Evolutionary conservation across 805 yeast species (phyloP).

Genomic region (Pichia insulana): DNA sequence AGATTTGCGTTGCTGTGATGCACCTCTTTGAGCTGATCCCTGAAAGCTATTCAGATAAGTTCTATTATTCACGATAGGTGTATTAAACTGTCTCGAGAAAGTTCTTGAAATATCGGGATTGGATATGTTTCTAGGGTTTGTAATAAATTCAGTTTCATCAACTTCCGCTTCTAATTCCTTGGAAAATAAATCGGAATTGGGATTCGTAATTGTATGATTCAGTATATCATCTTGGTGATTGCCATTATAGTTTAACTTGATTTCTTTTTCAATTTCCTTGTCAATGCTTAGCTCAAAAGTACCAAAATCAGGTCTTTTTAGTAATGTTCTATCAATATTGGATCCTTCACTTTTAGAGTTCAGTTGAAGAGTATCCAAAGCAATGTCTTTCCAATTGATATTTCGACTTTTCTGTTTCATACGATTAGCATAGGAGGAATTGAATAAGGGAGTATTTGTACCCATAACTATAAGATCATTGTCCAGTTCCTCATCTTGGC

Average conservation of each 20-base stretch:
- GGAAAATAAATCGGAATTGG: background rate
- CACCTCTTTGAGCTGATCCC: conserved; percentile 3
- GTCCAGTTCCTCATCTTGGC: conserved; percentile 23
- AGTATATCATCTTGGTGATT: background rate
- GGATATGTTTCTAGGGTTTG: background rate
- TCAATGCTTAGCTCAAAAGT: background rate
- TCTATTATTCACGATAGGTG: conserved; percentile 11
- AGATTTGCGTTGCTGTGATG: conserved; percentile 6
- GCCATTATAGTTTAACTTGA: background rate
- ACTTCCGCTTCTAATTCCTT: background rate
- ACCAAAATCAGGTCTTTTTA: background rate
- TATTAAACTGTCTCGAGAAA: conserved; percentile 8
- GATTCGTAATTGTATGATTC: conserved; percentile 1
- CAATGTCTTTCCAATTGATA: conserved; percentile 25
- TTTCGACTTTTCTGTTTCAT: conserved; percentile 20
- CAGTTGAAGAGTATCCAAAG: background rate
- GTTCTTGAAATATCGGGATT: conserved; percentile 5
- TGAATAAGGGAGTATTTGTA: conserved; percentile 22
- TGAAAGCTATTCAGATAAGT: conserved; percentile 3
- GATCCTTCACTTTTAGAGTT: background rate
- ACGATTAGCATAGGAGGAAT: conserved; percentile 22
- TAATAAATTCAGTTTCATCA: background rate
- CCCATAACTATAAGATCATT: conserved; percentile 18
- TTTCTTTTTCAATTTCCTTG: background rate
- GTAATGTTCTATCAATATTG: background rate